Base-by-base conservation (phyloP, 73 alveolate genomes). In the Urostyla sp. region DNA sequence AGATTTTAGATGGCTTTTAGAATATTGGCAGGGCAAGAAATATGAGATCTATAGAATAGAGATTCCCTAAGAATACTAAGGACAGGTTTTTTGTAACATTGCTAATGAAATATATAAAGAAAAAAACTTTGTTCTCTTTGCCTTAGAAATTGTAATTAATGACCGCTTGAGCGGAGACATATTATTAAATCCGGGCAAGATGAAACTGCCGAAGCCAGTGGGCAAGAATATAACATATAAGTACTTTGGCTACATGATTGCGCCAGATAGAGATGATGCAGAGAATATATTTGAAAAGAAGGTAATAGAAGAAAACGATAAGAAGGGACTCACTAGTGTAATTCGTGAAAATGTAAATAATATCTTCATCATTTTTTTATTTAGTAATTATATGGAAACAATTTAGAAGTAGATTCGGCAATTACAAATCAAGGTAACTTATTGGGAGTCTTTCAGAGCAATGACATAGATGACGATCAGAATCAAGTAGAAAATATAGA, bases 11-110 rank as follows among this genome's bases (percentile, higher is more conserved):
- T 95, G 99, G 98, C 93, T 95, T 72, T 55, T 72, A 20, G 98
- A 95, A 73, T 95, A 95, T 80, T 94, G 98, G 93, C 91, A 83
- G 56, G 99, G 99, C 16, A 94, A 94, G 75, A 94, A 88, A 49
- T 94, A 84, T 82, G 99, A 95, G 87, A 95, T 95, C 8, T 95
- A 95, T 83, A 85, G 92, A 60, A 90, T 92, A 13, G 87, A 87
- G 27, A 83, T 95, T 10, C 92, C 94, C 0, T 58, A 88, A 20
- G 63, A 77, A 44, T 86, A 80, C 58, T 56, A 92, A 48, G 97
- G 95, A 0, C 67, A 89, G 49, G 73, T 88, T 21, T 95, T 95
- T 69, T 86, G 95, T 36, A 88, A 92, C 55, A 75, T 94, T 20
- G 98, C 96, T 11, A 59, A 86, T 50, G 87, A 87, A 31, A 84